phyloP scores from a whole-genome alignment of 169 alveolate genomes.

The Plasmodium coatneyi region DNA sequence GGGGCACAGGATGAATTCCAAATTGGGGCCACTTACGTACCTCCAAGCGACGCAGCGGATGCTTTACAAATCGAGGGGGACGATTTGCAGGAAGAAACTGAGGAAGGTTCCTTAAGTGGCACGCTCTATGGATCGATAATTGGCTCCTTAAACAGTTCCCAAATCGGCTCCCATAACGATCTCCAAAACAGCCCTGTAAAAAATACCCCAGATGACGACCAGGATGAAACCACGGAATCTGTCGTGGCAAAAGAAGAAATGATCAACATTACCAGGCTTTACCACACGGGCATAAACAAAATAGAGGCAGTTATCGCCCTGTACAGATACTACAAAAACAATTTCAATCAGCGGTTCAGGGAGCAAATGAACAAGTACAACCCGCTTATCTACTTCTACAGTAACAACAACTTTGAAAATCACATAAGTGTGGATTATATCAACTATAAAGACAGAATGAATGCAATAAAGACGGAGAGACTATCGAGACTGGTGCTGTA shows the following conservation, averaged over 20 bases:
- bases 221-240: conserved; percentile 32
- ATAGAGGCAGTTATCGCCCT: conserved; percentile 71
- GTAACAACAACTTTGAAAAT: conserved; percentile 45
- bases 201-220: not conserved
- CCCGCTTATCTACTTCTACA: conserved; percentile 28
- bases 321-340: conserved; percentile 30
- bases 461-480: conserved; percentile 58
- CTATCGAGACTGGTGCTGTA: conserved; percentile 59
- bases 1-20: not conserved
- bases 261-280: conserved; percentile 35
- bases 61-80: not conserved
- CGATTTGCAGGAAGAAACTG: not conserved
- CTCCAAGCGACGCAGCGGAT: not conserved
- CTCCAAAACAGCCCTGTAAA: not conserved
- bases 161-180: not conserved
- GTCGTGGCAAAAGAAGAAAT: conserved; percentile 72
- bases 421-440: conserved; percentile 47
- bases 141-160: not conserved
- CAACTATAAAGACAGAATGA: conserved; percentile 23
- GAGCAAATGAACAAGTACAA: conserved; percentile 53
- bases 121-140: not conserved
- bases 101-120: conserved; percentile 11
- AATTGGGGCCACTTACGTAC: not conserved
- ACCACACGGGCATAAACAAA: conserved; percentile 58
- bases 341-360: conserved; percentile 50